Percentiles rank a stretch among this genome's conserved stretches.
These are phyloP conservation scores for Aspergillus sclerotioniger DNA, from an alignment of 495 filamentous ascomycete species.

Conservation along the genomic window DNA sequence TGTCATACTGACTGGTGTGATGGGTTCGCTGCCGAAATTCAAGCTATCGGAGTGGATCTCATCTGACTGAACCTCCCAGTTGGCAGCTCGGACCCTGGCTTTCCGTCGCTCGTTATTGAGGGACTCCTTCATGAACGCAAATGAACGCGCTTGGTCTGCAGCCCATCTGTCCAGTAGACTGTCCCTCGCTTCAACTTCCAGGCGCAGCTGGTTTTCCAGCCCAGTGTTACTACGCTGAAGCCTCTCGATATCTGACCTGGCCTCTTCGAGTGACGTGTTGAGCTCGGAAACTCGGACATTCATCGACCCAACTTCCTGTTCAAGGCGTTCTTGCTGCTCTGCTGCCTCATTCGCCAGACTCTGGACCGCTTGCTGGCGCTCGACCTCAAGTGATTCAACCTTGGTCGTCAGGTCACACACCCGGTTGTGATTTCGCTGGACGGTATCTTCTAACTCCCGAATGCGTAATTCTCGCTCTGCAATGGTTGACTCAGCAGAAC, in stretches of 20 bases:
- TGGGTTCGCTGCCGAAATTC: slow-evolving; percentile 39
- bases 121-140: slow-evolving; percentile 40
- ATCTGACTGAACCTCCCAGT: slow-evolving; percentile 45
- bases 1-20: slow-evolving; percentile 46
- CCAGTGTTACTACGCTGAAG: slow-evolving; percentile 32
- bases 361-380: slow-evolving; percentile 24
- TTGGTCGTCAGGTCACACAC: slow-evolving; percentile 35
- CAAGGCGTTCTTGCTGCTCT: slow-evolving; percentile 34
- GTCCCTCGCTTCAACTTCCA: slow-evolving; percentile 38
- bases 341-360: slow-evolving; percentile 29
- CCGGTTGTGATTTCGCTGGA: slow-evolving; percentile 36
- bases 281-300: slow-evolving; percentile 42
- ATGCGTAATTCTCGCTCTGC: slow-evolving; percentile 36
- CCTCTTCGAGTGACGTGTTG: slow-evolving; percentile 34
- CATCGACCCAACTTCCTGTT: slow-evolving; percentile 42
- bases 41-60: slow-evolving; percentile 52
- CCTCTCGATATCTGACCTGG: slow-evolving; percentile 32
- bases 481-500: slow-evolving; percentile 34
- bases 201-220: slow-evolving; percentile 35
- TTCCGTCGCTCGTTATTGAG: slow-evolving; percentile 36
- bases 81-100: slow-evolving; percentile 40
- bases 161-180: slow-evolving; percentile 39
- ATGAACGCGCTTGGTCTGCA: slow-evolving; percentile 37
- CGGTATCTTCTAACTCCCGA: slow-evolving; percentile 37
- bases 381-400: slow-evolving; percentile 34